A percentile compares a stretch with the other conserved stretches of the same genome.
These are phyloP conservation scores for Fusarium mexicanum DNA, from an alignment of 2,329 filamentous ascomycete genomes.

Conservation along the genomic window DNA sequence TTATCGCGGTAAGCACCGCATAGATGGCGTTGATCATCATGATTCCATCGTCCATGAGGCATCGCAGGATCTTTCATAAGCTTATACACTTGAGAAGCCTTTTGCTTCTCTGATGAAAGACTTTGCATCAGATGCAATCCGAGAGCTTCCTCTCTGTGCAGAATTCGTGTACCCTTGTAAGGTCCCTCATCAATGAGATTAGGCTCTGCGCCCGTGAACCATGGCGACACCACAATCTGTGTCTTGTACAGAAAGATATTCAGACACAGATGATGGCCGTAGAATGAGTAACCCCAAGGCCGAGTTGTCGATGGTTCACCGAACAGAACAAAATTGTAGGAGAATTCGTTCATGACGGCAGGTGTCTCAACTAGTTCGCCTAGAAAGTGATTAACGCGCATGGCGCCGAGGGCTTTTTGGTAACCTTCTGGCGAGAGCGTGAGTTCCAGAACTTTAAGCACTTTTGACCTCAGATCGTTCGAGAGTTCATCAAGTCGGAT, in stretches of 20 bases:
- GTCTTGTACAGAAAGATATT: constrained; percentile 72
- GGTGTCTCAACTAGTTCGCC: constrained; percentile 72
- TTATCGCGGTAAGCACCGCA: constrained; percentile 85
- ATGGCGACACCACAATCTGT: constrained; percentile 76
- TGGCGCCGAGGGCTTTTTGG: constrained; percentile 72
- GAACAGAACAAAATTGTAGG: constrained; percentile 80
- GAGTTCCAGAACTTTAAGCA: constrained; percentile 39
- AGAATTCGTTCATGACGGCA: constrained; percentile 75
- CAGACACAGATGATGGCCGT: constrained; percentile 82
- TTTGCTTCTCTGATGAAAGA: constrained; percentile 56
- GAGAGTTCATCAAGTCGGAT: constrained; percentile 72
- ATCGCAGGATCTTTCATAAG: constrained; percentile 71
- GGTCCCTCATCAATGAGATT: constrained; percentile 75
- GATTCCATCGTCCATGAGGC: constrained; percentile 78
- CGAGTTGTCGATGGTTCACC: constrained; percentile 64
- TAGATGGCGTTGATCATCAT: constrained; percentile 80
- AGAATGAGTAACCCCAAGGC: constrained; percentile 79
- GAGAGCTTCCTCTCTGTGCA: constrained; percentile 70
- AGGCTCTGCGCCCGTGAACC: constrained; percentile 83
- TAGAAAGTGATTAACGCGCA: constrained; percentile 80
- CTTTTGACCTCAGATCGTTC: neutral
- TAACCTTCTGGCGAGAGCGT: constrained; percentile 77
- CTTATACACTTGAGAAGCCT: constrained; percentile 65
- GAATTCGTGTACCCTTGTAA: constrained; percentile 70
- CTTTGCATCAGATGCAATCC: constrained; percentile 77